These are phyloP conservation scores for Suillus spraguei DNA, from an alignment of 768 basidiomycete genomes.

Conservation along the genomic window DNA sequence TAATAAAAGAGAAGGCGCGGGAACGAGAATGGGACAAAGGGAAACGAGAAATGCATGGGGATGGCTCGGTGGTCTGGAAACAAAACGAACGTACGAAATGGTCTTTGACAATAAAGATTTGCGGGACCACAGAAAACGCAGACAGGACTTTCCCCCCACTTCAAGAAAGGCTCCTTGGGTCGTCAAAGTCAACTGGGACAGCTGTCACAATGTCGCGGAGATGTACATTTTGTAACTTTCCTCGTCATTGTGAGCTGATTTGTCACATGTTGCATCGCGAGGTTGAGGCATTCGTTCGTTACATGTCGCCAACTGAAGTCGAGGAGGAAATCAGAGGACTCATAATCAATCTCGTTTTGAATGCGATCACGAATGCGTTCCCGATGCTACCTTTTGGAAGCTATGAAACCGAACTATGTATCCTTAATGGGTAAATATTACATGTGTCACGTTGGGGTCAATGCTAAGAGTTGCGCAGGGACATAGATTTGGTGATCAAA, in stretches of 20 bases:
- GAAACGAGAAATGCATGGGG: slow-evolving; percentile 31
- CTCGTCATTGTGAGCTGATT: slow-evolving; percentile 15
- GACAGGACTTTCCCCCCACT: slow-evolving; percentile 53
- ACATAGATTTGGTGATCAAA: slow-evolving; percentile 94
- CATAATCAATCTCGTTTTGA: slow-evolving; percentile 68
- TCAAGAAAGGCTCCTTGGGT: slow-evolving; percentile 72
- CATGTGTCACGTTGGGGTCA: slow-evolving; percentile 6
- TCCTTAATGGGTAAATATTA: slow-evolving; percentile 80
- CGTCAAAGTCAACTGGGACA: slow-evolving; percentile 66
- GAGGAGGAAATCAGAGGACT: slow-evolving; percentile 87
- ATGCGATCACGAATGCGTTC: slow-evolving; percentile 62
- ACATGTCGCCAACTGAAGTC: slow-evolving; percentile 82
- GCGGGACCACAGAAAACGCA: slow-evolving; percentile 39
- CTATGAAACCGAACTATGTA: slow-evolving; percentile 90
- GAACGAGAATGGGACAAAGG: slow-evolving; percentile 46
- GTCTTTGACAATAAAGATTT: slow-evolving; percentile 47
- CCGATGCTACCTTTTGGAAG: slow-evolving; percentile 89
- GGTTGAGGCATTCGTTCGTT: slow-evolving; percentile 80
- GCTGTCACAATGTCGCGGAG: slow-evolving; percentile 78
- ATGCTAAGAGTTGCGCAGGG: slow-evolving; percentile 50
- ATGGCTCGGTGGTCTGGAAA: slow-evolving; percentile 20
- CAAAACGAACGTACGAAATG: slow-evolving; percentile 52
- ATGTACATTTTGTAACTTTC: slow-evolving; percentile 56
- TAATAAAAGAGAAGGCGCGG: slow-evolving; percentile 21
- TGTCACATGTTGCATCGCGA: slow-evolving; percentile 77